Percentiles rank a stretch among this genome's conserved stretches.
These are phyloP conservation scores for Neobulgaria alba DNA, from an alignment of 2,329 filamentous ascomycete genomes.

Conservation along the genomic window DNA sequence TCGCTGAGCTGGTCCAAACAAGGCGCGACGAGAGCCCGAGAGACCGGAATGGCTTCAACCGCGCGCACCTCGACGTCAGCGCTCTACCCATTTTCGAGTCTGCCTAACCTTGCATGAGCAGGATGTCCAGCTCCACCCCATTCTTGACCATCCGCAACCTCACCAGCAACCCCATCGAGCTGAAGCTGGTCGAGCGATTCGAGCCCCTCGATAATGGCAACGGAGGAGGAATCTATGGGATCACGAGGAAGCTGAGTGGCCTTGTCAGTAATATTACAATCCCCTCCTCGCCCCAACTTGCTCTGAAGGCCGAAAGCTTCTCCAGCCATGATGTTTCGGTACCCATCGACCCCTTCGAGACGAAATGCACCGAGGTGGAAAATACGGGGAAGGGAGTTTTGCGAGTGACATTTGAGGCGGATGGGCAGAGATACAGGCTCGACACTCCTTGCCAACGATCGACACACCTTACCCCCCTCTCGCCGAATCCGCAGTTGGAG, in stretches of 20 bases:
- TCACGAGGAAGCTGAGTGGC: slow-evolving; percentile 40
- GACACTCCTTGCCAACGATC: slow-evolving; percentile 60
- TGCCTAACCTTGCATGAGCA: neutral
- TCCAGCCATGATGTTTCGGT: slow-evolving; percentile 54
- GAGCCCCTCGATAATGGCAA: slow-evolving; percentile 37
- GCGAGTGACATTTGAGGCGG: slow-evolving; percentile 64
- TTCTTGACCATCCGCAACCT: slow-evolving; percentile 72
- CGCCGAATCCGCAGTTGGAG: slow-evolving; percentile 40
- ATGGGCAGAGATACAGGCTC: slow-evolving; percentile 58
- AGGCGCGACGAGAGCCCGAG: neutral
- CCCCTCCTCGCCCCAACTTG: slow-evolving; percentile 28
- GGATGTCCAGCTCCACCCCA: slow-evolving; percentile 21
- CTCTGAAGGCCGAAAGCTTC: slow-evolving; percentile 50
- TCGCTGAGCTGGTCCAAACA: too few relatives aligned
- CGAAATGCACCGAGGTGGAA: slow-evolving; percentile 52
- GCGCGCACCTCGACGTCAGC: neutral
- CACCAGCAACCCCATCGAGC: slow-evolving; percentile 61
- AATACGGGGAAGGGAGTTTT: slow-evolving; percentile 55
- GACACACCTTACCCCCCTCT: slow-evolving; percentile 50
- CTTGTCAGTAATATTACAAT: slow-evolving; percentile 37
- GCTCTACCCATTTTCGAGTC: neutral
- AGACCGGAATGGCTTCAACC: neutral
- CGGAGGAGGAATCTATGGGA: slow-evolving; percentile 29
- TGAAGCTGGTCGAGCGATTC: slow-evolving; percentile 69
- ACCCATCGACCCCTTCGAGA: slow-evolving; percentile 58